Base-by-base conservation (phyloP, 2,329 filamentous ascomycete species). In the Diaporthe vexans region DNA sequence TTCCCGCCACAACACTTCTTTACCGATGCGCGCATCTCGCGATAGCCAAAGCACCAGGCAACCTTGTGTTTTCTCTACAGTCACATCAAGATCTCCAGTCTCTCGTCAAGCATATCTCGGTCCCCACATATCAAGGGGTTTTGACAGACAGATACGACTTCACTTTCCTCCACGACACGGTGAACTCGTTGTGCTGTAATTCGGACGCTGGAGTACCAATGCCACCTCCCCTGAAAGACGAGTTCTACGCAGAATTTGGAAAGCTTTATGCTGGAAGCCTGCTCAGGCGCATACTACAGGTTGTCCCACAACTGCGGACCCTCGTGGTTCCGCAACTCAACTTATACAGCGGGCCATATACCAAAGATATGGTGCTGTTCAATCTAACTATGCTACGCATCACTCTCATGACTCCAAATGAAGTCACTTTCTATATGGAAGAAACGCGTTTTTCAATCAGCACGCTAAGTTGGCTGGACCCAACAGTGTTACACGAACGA, bases 361-460 rank as follows among this genome's bases (percentile, higher is more conserved):
- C 26, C 8, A 11, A 33, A 1, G 15, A 24, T 7, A 26, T 48
- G 6, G 19, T n/a, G 0, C 11, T 71, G 1, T 26, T 8, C 11
- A 24, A 48, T 4, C 13, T 71, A 13, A 59, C 37, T 19, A 51
- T 0, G 40, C 26, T 71, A 19, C 54, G 35, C 11, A 57, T 71
- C 9, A 33, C 19, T 1, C 9, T 70, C 8, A n/a, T 17, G 37
- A 1, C 3, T 9, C 24, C 37, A 0, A 56, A 15, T 21, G 67
- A 58, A 15, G 15, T 21, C 5, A 35, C 5, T 17, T 29, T 46
- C 9, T 46, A 1, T 1, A 43, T 5, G 29, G 40, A 15, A 26
- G 4, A 8, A 1, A 4, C 29, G n/a, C 5, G 7, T 0, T 3
- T 15, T 6, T 2, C 24, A 8, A 33, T 2, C 4, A n/a, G 11